Evolutionary conservation across 2,329 filamentous ascomycete genomes (phyloP).

Genomic region (Pseudogymnoascus sp.): DNA sequence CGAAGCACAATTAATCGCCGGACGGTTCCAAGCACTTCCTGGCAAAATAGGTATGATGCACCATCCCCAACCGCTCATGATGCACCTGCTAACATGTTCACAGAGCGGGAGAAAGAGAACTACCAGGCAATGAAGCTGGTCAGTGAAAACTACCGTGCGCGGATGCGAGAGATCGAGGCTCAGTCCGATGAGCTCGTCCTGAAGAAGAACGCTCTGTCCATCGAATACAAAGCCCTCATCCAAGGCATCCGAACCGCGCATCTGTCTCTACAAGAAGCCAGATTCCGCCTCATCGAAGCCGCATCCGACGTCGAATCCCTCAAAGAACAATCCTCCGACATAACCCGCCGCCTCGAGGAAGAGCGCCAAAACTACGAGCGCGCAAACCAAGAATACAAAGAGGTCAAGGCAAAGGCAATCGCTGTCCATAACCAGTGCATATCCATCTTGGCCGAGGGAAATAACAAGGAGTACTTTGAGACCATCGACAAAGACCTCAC

Average conservation of each 20-base stretch:
- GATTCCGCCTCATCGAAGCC: slow-evolving; percentile 70
- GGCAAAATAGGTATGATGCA: slow-evolving; percentile 57
- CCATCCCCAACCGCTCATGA: neutral
- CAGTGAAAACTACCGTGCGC: slow-evolving; percentile 31
- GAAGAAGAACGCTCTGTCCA: slow-evolving; percentile 46
- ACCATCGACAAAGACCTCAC: slow-evolving; percentile 43
- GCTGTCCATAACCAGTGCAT: slow-evolving; percentile 31
- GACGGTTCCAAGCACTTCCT: slow-evolving; percentile 60
- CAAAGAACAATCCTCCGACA: slow-evolving; percentile 55
- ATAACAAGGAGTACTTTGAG: slow-evolving; percentile 31
- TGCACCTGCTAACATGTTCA: slow-evolving; percentile 23
- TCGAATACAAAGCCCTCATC: slow-evolving; percentile 52
- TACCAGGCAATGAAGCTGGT: slow-evolving; percentile 30
- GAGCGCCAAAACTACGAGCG: slow-evolving; percentile 36
- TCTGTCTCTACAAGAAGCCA: slow-evolving; percentile 58
- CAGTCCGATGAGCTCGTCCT: slow-evolving; percentile 50
- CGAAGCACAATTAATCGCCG: slow-evolving; percentile 57
- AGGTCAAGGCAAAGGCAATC: slow-evolving; percentile 33
- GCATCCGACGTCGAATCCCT: slow-evolving; percentile 69
- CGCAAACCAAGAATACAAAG: slow-evolving; percentile 35
- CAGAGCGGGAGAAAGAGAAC: slow-evolving; percentile 30
- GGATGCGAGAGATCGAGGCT: slow-evolving; percentile 44
- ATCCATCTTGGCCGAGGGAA: slow-evolving; percentile 30
- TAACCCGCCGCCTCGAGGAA: slow-evolving; percentile 45
- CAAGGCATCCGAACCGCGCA: slow-evolving; percentile 55